Evolutionary conservation across 306 rosid genomes (phyloP).

Genomic region (Oemleria cerasiformis): DNA sequence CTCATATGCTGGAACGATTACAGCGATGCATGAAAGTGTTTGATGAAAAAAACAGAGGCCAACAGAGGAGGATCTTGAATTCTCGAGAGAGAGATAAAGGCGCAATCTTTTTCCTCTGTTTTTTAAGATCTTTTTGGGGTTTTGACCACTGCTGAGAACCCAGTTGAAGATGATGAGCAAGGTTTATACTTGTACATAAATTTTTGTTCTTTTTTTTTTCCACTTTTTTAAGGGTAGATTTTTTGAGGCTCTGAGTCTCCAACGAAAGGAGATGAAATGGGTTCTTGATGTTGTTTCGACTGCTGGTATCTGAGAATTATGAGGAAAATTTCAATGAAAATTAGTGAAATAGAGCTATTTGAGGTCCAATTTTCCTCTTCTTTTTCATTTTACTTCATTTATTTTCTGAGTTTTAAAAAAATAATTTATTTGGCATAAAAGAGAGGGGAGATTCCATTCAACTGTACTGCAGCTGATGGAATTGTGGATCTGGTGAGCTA

Average conservation of each 20-base stretch:
- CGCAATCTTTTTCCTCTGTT: background rate
- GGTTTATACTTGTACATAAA: slow-evolving; percentile 33
- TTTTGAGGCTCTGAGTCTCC: slow-evolving; percentile 15
- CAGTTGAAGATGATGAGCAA: slow-evolving; percentile 5
- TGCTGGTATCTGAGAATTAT: slow-evolving; percentile 1
- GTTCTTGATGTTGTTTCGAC: slow-evolving; percentile 25
- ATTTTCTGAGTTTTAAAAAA: background rate
- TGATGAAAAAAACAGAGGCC: background rate
- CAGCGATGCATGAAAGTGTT: slow-evolving; percentile 43
- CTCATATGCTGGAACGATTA: slow-evolving; percentile 92
- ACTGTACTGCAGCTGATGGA: slow-evolving; percentile 16
- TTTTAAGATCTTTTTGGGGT: slow-evolving; percentile 20
- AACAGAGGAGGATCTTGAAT: background rate
- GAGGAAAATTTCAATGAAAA: slow-evolving; percentile 1
- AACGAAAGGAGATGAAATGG: slow-evolving; percentile 11
- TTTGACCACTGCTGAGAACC: slow-evolving; percentile 2
- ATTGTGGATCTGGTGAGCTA: slow-evolving; percentile 29
- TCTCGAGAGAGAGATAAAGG: slow-evolving; percentile 2
- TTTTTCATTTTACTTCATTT: background rate
- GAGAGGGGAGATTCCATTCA: slow-evolving; percentile 4
- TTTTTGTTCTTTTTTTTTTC: background rate
- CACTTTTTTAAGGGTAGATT: slow-evolving; percentile 3
- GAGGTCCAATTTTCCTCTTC: background rate
- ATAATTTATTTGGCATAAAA: background rate
- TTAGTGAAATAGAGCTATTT: background rate